Base-by-base conservation (phyloP, 495 filamentous ascomycete genomes). In the Aspergillus avenaceus region DNA sequence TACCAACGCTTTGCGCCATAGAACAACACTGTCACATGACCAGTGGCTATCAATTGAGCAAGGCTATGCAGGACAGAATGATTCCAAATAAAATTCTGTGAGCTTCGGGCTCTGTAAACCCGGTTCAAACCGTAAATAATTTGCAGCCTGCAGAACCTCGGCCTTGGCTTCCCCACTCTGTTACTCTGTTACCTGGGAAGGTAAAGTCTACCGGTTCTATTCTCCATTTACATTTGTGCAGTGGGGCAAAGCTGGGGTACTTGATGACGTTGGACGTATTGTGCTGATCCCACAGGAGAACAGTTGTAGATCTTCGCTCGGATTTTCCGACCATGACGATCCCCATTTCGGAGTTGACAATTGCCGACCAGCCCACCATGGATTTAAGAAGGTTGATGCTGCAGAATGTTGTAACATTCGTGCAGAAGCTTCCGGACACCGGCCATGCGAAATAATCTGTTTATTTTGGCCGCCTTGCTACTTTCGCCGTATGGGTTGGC, bases 401-500 rank as follows among this genome's bases (percentile, higher is more conserved):
- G n/a, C n/a, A n/a, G n/a, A n/a, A n/a, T n/a, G n/a, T n/a, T n/a
- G 32, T 8, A 16, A 16, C 32, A 36, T 7, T 12, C n/a, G 13
- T 36, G 32, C 32, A 2, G 32, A 8, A 31, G 28, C 8, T 2
- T 16, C 32, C 1, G 13, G 13, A 2, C 32, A 2, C n/a, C 32
- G 18, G 18, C 2, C 12, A 36, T 36, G 32, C 32, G 18, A 36
- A 36, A 7, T 7, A 2, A 1, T 8, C 32, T 36, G 2, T 9
- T 36, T 1, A 14, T 52, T 16, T 23, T 53, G 2, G 24, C 42
- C 16, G 24, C 46, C 1, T 31, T 55, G 28, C 48, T 55, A 34
- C 49, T 55, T 16, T 36, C 43, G 42, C 49, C 43, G 41, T 40
- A 34, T 19, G 45, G 8, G 4, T 11, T 23, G 13, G 56, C 56